Conservation (phyloP, 306 rosid species). For the Dicorynia guianensis region DNA sequence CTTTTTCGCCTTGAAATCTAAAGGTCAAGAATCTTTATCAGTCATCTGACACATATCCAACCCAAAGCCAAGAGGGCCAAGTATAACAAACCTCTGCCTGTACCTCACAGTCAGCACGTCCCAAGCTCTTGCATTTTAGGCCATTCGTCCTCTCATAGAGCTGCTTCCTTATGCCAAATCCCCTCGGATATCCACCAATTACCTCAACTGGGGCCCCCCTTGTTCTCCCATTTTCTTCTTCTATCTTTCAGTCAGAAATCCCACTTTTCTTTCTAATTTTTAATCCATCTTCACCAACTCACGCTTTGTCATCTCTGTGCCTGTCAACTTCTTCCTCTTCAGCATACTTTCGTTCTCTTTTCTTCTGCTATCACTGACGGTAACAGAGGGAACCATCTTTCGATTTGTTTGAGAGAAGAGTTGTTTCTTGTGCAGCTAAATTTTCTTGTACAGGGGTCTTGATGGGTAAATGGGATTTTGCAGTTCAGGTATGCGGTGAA, state of each 20-base stretch:
- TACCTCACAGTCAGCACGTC: slow-evolving; percentile 12
- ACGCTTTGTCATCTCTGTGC: not conserved
- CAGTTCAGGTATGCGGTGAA: not conserved
- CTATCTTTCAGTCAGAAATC: not conserved
- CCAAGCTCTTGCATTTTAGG: slow-evolving; percentile 13
- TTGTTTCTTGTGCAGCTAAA: not conserved
- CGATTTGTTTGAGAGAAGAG: not conserved
- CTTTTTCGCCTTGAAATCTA: too few relatives aligned
- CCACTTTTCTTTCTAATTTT: not conserved
- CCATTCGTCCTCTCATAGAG: slow-evolving; percentile 13
- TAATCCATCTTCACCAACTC: not conserved
- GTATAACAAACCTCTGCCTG: not conserved
- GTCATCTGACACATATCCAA: not conserved
- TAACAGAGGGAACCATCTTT: not conserved
- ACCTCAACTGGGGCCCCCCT: not conserved
- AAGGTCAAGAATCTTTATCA: not conserved
- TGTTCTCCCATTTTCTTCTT: not conserved
- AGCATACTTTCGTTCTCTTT: not conserved
- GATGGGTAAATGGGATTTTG: not conserved
- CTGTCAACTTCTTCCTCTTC: not conserved
- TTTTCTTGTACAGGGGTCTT: not conserved
- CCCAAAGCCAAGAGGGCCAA: not conserved
- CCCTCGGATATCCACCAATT: not conserved
- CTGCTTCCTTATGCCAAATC: not conserved
- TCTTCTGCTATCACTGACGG: not conserved